Conservation (phyloP, 2,329 filamentous ascomycete species). For the Ophiostoma quercus region DNA sequence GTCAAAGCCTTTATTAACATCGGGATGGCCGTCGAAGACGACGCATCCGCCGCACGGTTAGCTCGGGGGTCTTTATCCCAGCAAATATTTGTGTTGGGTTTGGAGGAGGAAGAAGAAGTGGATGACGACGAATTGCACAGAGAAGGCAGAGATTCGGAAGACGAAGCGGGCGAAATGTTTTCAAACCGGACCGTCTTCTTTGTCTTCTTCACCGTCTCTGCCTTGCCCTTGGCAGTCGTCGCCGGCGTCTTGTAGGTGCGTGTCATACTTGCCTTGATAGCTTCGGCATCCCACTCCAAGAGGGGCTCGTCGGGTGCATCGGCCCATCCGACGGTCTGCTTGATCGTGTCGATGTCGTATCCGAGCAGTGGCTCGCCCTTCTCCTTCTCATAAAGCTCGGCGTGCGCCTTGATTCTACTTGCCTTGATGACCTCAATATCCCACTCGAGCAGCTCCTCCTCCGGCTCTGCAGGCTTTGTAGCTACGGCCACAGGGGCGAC, state of each 20-base stretch:
- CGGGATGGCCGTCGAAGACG: conserved; percentile 23
- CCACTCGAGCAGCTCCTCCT: conserved; percentile 24
- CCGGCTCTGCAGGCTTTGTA: background rate
- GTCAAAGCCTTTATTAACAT: conserved; percentile 19
- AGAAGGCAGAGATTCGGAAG: background rate
- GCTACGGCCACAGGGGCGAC: no score
- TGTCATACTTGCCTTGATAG: conserved; percentile 25
- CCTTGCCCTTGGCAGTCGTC: background rate
- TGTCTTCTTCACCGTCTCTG: background rate
- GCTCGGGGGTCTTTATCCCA: conserved; percentile 18
- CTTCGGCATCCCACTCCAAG: conserved; percentile 24
- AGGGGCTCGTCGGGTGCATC: conserved; percentile 20
- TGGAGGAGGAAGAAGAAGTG: background rate
- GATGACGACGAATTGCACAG: background rate
- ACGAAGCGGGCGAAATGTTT: background rate
- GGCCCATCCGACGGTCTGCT: background rate
- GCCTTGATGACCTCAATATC: conserved; percentile 24
- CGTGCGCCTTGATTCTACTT: conserved; percentile 3
- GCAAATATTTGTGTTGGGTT: background rate
- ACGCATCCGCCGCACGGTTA: conserved; percentile 23
- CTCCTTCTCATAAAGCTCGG: background rate
- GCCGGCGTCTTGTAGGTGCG: background rate
- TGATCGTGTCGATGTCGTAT: background rate
- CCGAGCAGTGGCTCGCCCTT: background rate
- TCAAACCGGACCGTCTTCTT: background rate